Evolutionary conservation across 208 protist species (phyloP), one percentile per base, ranked within the genome.

Genomic region (Borovskyia barvae): DNA sequence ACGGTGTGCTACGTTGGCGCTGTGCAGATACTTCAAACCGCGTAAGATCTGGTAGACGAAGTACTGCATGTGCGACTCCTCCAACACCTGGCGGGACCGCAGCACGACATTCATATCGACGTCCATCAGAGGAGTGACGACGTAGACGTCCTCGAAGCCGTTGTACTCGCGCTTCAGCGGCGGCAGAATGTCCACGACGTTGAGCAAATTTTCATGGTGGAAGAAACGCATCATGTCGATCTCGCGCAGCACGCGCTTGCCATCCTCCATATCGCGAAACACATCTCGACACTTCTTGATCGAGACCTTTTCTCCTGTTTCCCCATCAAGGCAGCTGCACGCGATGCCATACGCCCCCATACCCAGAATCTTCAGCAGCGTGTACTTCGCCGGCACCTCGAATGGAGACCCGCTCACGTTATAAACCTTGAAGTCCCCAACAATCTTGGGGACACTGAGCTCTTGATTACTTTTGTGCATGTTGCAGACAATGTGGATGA

Each of bases 121-220:
- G 43, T 98, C 95, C 57, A 98, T 87, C 56, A 96, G 97, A 53
- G 98, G 97, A 30, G 98, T 98, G 26, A 99, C 97, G 25, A 99
- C 82, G 46, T 97, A 98, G 15, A 99, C 85, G 57, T 93, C 87
- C 53, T 97, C 97, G 61, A 95, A 97, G 28, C 97, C 80, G 19
- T 73, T 88, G 77, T 97, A 97, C 53, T 70, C 71, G 30, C 59
- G 55, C 66, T 87, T 82, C 58, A 93, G 60, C 46, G 87, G 87
- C 0, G 87, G 87, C 25, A 99, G 81, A 36, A 99, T 97, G 65
- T 97, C 90, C 47, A 94, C 80, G 14, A 99, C 76, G 54, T 87
- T 89, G 25, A 98, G 75, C 28, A 98, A 62, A 66, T 98, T 98
- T 35, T 93, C 82, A 47, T 98, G 94, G 42, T 85, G 80, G 46